These are phyloP conservation scores for Trichoderma orchidacearum DNA, from an alignment of 495 filamentous ascomycete species.

Conservation along the genomic window DNA sequence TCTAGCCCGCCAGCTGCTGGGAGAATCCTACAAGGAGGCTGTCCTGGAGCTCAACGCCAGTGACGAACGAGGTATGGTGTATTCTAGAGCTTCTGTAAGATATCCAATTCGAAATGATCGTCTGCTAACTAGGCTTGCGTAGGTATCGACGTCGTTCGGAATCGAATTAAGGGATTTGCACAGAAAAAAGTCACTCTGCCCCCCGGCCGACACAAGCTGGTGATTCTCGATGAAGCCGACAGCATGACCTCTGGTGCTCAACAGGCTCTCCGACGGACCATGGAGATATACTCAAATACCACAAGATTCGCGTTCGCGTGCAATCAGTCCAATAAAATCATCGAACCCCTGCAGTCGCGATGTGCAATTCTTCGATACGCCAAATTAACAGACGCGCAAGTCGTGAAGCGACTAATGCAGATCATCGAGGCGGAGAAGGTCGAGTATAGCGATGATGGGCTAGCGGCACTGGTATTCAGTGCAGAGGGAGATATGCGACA, in stretches of 20 bases:
- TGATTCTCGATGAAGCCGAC: slow-evolving; percentile 97
- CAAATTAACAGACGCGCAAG: slow-evolving; percentile 79
- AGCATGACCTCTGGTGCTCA: slow-evolving; percentile 95
- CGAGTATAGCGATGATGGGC: slow-evolving; percentile 80
- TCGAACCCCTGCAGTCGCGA: slow-evolving; percentile 91
- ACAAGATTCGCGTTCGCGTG: slow-evolving; percentile 97
- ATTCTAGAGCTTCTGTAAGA: not conserved
- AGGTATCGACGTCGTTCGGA: slow-evolving; percentile 97
- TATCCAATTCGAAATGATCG: not conserved
- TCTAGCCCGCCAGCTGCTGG: slow-evolving; percentile 81
- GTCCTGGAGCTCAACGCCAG: slow-evolving; percentile 92
- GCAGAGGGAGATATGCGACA: slow-evolving; percentile 99
- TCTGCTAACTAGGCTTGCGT: slow-evolving; percentile 2
- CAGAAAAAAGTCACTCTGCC: slow-evolving; percentile 99
- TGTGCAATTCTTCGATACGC: slow-evolving; percentile 95
- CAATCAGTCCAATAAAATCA: slow-evolving; percentile 98
- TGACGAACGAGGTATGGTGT: slow-evolving; percentile 66
- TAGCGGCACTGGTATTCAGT: slow-evolving; percentile 90
- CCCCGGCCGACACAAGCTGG: slow-evolving; percentile 79
- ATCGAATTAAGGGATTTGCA: slow-evolving; percentile 95
- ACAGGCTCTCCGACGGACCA: slow-evolving; percentile 87
- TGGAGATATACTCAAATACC: slow-evolving; percentile 97
- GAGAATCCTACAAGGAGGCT: slow-evolving; percentile 93
- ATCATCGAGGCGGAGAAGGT: slow-evolving; percentile 83
- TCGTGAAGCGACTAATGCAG: slow-evolving; percentile 79